Evolutionary conservation across 2,329 filamentous ascomycete species (phyloP).

Genomic region (Pseudogymnoascus sp.): DNA sequence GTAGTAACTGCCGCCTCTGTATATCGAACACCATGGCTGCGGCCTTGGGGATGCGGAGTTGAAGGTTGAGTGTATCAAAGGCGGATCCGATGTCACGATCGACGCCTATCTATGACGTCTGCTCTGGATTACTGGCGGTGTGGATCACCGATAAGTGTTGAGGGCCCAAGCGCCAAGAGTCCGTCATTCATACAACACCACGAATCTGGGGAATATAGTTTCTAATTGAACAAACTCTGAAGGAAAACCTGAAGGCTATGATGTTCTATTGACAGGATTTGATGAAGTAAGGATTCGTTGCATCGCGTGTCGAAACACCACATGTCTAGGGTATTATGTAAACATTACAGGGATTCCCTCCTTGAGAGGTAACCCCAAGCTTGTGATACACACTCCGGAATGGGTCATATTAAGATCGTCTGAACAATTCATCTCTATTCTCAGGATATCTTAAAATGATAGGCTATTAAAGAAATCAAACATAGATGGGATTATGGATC

Average conservation of each 20-base stretch:
- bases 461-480: background rate
- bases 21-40: conserved; percentile 48
- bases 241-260: background rate
- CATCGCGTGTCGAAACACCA: background rate
- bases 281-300: background rate
- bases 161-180: background rate
- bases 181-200: background rate
- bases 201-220: background rate
- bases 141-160: conserved; percentile 4
- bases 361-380: background rate
- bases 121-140: background rate
- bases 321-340: background rate
- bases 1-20: conserved; percentile 50
- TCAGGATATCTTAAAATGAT: background rate
- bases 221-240: background rate
- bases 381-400: background rate
- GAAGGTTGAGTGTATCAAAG: background rate
- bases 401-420: background rate
- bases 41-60: conserved; percentile 1
- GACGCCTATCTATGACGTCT: conserved; percentile 7
- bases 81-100: conserved; percentile 4
- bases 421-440: background rate
- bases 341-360: background rate
- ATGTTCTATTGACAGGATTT: background rate
- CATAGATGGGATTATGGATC: background rate